phyloP scores from a whole-genome alignment of 371 early-diverging fungal genomes.

The Dinochytrium kinnereticum region DNA sequence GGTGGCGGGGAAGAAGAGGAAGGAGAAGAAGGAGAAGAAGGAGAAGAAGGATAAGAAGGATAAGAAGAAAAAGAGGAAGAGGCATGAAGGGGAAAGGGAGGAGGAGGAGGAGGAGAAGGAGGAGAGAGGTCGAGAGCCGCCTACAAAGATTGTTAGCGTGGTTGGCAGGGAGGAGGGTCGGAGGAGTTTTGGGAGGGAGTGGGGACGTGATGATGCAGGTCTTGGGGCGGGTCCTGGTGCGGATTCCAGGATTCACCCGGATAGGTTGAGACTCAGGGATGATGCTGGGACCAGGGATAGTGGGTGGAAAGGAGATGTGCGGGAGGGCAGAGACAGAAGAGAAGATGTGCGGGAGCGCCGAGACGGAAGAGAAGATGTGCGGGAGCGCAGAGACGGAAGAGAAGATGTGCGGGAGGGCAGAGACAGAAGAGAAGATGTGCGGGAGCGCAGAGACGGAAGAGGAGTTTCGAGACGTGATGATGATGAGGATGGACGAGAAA shows the following conservation, averaged over 20 bases:
- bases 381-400: background rate
- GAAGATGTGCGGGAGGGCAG: too few relatives aligned
- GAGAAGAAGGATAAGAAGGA: slow-evolving; percentile 17
- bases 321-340: background rate
- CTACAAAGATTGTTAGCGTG: background rate
- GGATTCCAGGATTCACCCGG: too few relatives aligned
- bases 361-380: background rate
- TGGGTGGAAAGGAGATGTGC: background rate
- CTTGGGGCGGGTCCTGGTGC: too few relatives aligned
- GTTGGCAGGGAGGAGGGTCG: background rate
- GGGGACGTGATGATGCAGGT: background rate
- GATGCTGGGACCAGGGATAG: background rate
- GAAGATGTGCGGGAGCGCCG: background rate
- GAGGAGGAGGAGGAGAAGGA: background rate
- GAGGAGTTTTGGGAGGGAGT: background rate
- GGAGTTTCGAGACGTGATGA: slow-evolving; percentile 2
- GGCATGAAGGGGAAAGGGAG: background rate
- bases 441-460: slow-evolving; percentile 10
- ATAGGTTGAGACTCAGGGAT: too few relatives aligned
- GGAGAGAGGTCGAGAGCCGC: background rate
- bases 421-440: slow-evolving; percentile 5
- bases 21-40: slow-evolving; percentile 18
- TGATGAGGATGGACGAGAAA: background rate
- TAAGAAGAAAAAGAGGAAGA: background rate
- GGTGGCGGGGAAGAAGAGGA: slow-evolving; percentile 26